Evolutionary conservation across 1,139 yeast genomes (phyloP).

Genomic region (Protomyces inundatus): DNA sequence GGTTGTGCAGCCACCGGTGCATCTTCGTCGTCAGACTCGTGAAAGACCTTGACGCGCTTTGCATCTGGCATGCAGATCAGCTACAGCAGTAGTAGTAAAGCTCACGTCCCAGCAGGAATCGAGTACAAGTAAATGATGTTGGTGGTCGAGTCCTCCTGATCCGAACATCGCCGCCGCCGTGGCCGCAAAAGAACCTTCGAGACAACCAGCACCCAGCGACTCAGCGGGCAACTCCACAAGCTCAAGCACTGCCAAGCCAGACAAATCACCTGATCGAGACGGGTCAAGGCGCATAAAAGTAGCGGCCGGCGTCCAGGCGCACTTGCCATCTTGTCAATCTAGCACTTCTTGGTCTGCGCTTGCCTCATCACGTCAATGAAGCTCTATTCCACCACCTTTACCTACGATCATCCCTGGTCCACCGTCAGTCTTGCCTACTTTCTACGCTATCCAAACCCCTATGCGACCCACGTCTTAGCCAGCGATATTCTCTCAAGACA

Average conservation of each 20-base stretch:
- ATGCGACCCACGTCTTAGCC: slow-evolving; percentile 78
- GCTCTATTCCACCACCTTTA: slow-evolving; percentile 24
- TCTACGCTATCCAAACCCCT: slow-evolving; percentile 87
- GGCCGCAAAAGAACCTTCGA: too few relatives aligned
- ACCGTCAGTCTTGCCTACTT: slow-evolving; percentile 75
- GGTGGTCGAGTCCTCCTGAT: too few relatives aligned
- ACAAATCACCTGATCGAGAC: too few relatives aligned
- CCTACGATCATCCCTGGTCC: slow-evolving; percentile 48
- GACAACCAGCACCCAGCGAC: too few relatives aligned
- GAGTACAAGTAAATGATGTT: neutral
- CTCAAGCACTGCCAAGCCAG: too few relatives aligned
- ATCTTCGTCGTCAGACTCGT: slow-evolving; percentile 16
- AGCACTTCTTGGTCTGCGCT: neutral
- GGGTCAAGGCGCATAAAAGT: too few relatives aligned
- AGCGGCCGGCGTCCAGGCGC: too few relatives aligned
- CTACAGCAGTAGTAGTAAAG: neutral
- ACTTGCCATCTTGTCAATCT: too few relatives aligned
- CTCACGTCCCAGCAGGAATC: too few relatives aligned
- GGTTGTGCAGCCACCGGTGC: neutral
- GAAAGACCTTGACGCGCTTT: slow-evolving; percentile 1
- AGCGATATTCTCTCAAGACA: slow-evolving; percentile 66
- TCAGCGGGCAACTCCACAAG: too few relatives aligned
- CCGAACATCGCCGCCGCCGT: too few relatives aligned
- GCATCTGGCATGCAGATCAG: neutral
- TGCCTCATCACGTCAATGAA: slow-evolving; percentile 2